phyloP scores from a whole-genome alignment of 805 yeast genomes.

The Starmerella khaoyaiensis region DNA sequence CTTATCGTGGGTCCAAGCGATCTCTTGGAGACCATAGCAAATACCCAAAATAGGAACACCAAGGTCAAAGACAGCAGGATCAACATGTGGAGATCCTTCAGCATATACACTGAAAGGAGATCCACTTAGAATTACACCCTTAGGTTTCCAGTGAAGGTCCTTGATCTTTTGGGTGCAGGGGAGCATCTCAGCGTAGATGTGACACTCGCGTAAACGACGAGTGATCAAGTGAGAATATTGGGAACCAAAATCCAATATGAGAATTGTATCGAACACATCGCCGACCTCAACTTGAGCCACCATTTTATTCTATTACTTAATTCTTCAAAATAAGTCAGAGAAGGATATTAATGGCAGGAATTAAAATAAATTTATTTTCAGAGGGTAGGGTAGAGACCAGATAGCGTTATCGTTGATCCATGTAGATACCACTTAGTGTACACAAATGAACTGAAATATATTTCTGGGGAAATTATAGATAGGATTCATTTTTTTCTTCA shows the following conservation, averaged over 20 bases:
- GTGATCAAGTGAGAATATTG: constrained; percentile 93
- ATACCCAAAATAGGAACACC: constrained; percentile 92
- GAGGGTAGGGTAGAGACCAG: too few relatives aligned
- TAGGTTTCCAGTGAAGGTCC: constrained; percentile 87
- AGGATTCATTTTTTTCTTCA: too few relatives aligned
- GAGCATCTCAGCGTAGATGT: constrained; percentile 97
- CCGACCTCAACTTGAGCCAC: constrained; percentile 45
- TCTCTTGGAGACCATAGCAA: constrained; percentile 98
- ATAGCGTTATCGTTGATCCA: too few relatives aligned
- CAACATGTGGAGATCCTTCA: constrained; percentile 93
- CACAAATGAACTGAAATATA: too few relatives aligned
- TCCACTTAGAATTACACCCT: constrained; percentile 91
- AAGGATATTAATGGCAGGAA: too few relatives aligned
- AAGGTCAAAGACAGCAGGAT: constrained; percentile 79
- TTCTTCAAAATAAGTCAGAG: neutral
- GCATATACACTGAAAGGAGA: constrained; percentile 97
- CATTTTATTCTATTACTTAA: constrained; percentile 5
- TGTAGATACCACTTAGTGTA: too few relatives aligned
- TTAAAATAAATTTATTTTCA: too few relatives aligned
- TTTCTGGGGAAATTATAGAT: too few relatives aligned
- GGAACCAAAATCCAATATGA: constrained; percentile 95
- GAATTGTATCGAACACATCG: constrained; percentile 84
- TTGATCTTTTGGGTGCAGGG: constrained; percentile 97
- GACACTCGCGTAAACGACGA: constrained; percentile 93
- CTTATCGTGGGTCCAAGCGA: constrained; percentile 85